Evolutionary conservation across 1,139 yeast genomes (phyloP).

Genomic region (Geotrichum armillariae): DNA sequence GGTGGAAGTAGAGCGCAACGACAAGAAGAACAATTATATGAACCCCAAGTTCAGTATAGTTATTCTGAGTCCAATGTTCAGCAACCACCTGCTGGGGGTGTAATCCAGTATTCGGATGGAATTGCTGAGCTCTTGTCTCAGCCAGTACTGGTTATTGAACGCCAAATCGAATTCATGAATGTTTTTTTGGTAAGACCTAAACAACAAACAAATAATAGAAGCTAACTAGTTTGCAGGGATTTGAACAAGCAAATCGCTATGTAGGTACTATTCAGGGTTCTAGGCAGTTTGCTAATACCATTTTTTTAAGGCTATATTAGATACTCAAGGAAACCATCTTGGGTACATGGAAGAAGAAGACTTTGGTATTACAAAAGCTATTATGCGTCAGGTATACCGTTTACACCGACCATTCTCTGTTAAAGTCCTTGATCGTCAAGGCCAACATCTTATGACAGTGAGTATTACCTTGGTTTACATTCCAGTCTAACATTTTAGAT

Average conservation of each 20-base stretch:
- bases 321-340: conserved; percentile 67
- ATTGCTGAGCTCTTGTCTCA: conserved; percentile 59
- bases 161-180: conserved; percentile 87
- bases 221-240: conserved; percentile 46
- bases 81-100: conserved; percentile 27
- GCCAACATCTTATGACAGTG: conserved; percentile 61
- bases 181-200: conserved; percentile 54
- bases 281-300: not conserved
- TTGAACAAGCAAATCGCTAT: conserved; percentile 87
- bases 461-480: conserved; percentile 40
- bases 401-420: conserved; percentile 86
- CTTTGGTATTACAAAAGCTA: conserved; percentile 62
- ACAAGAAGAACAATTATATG: conserved; percentile 9
- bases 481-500: conserved; percentile 26
- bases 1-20: not conserved
- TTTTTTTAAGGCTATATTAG: conserved; percentile 52
- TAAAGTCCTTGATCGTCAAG: conserved; percentile 71
- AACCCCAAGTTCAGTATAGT: conserved; percentile 18
- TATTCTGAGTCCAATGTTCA: conserved; percentile 14
- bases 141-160: conserved; percentile 83
- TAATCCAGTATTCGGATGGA: conserved; percentile 53
- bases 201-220: too few relatives aligned
- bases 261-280: conserved; percentile 14
- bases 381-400: conserved; percentile 78
- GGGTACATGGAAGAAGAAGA: conserved; percentile 86